Conservation (phyloP, 176 grass and related monocot genomes). For the Carex cristatella region DNA sequence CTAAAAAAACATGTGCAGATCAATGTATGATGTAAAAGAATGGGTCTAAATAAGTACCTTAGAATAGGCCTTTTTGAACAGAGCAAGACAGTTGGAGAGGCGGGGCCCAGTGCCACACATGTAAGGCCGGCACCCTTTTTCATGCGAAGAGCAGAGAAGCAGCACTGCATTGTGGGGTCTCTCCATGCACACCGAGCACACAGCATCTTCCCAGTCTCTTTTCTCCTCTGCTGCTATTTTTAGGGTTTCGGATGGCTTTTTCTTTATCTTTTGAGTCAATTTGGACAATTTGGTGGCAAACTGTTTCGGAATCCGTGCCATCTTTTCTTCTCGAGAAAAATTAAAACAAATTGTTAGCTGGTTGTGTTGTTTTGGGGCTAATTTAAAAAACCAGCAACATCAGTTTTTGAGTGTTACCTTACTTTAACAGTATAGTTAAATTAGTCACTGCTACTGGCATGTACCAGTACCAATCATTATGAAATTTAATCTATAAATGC, state of each 20-base stretch:
- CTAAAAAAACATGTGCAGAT: constrained; percentile 4
- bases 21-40: neutral
- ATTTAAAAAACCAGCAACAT: neutral
- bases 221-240: constrained; percentile 33
- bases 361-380: neutral
- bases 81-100: constrained; percentile 79
- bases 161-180: constrained; percentile 73
- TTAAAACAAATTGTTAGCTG: constrained; percentile 1
- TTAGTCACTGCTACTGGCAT: neutral
- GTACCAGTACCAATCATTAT: neutral
- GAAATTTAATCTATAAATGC: neutral
- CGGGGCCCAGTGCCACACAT: constrained; percentile 75
- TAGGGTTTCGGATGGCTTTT: constrained; percentile 15
- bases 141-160: constrained; percentile 80
- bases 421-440: neutral
- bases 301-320: constrained; percentile 38
- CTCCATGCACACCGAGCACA: constrained; percentile 87
- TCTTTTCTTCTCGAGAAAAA: constrained; percentile 36
- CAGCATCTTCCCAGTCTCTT: constrained; percentile 61
- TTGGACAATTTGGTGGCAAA: constrained; percentile 27
- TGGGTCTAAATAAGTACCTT: constrained; percentile 5
- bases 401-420: neutral
- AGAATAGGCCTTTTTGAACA: constrained; percentile 62
- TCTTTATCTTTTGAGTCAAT: neutral
- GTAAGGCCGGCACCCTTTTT: constrained; percentile 78